Evolutionary conservation across 2,329 filamentous ascomycete genomes (phyloP), one percentile per base, ranked within the genome.

Genomic region (Amphichorda felina): DNA sequence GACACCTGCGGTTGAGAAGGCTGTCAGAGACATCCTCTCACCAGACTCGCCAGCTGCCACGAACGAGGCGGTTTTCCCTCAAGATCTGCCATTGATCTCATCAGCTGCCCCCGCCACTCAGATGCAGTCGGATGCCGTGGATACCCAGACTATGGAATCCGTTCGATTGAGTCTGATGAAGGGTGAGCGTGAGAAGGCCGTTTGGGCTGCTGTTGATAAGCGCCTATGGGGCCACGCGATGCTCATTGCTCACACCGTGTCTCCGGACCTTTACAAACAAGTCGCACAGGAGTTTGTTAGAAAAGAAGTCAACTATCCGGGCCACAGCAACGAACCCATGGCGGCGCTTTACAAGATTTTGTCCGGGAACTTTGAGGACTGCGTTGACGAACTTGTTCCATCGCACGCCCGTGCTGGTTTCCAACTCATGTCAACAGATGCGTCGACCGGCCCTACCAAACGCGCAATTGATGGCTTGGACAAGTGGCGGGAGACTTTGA

Each of bases 171-270:
- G 77, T 47, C 69, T 98, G 4, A 66, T 94, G 8, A 65, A 74
- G 37, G 91, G 93, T 8, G 80, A 96, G 32, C 75, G 87, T 16
- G 87, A 95, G 50, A 85, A 88, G 45, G 91, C 91, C 5, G 83
- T 93, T 1, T 96, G 89, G 89, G 70, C 82, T 43, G 88, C 91
- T 4, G 89, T 87, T 22, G 91, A 98, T 55, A 87, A 88, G 55
- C 77, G 88, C 33, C 65, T 98, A 3, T 98, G 93, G 93, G 91
- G 86, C 2, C 93, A 98, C 55, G 93, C 91, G 3, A 82, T 98
- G 71, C 68, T 98, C 15, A 80, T 98, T 25, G 82, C 91, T 2
- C 72, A 76, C 41, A 78, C 76, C 0, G 55, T 94, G 59, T 91
- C 85, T 2, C 66, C 83, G 33, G 82, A 85, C 16, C 66, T 93